Evolutionary conservation across 768 basidiomycete genomes (phyloP).

Genomic region (Macrolepiota albuminosa): DNA sequence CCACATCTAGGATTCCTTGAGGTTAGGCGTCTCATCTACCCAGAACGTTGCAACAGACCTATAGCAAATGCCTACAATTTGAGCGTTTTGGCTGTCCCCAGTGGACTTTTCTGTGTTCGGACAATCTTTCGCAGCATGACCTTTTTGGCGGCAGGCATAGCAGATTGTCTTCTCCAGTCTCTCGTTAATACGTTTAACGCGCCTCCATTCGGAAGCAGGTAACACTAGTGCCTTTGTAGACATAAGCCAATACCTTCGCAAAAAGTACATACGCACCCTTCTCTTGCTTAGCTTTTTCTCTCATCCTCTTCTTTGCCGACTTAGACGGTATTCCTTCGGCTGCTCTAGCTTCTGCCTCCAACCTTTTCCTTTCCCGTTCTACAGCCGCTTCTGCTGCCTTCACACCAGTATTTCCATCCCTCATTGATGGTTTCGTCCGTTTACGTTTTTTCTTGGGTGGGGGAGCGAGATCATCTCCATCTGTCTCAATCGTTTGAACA

Average conservation of each 20-base stretch:
- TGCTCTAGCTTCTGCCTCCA: slow-evolving; percentile 9
- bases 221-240: slow-evolving; percentile 3
- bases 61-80: slow-evolving; percentile 60
- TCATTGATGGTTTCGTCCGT: slow-evolving; percentile 42
- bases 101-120: slow-evolving; percentile 36
- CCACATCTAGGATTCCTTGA: slow-evolving; percentile 52
- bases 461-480: slow-evolving; percentile 13
- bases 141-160: slow-evolving; percentile 81
- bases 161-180: slow-evolving; percentile 61
- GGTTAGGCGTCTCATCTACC: neutral
- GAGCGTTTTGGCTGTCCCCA: slow-evolving; percentile 13
- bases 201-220: slow-evolving; percentile 48
- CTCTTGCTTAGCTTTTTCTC: slow-evolving; percentile 23
- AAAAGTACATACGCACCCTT: slow-evolving; percentile 23
- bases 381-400: slow-evolving; percentile 20
- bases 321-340: slow-evolving; percentile 19
- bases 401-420: slow-evolving; percentile 27
- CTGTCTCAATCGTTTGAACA: neutral
- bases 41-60: slow-evolving; percentile 39
- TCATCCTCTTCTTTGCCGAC: slow-evolving; percentile 27
- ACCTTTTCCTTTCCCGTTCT: slow-evolving; percentile 10
- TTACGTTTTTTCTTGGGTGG: slow-evolving; percentile 59
- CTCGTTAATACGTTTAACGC: slow-evolving; percentile 59
- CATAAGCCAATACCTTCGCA: neutral
- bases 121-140: slow-evolving; percentile 83